Conservation (phyloP, 2,329 filamentous ascomycete species). For the Apiospora marii region DNA sequence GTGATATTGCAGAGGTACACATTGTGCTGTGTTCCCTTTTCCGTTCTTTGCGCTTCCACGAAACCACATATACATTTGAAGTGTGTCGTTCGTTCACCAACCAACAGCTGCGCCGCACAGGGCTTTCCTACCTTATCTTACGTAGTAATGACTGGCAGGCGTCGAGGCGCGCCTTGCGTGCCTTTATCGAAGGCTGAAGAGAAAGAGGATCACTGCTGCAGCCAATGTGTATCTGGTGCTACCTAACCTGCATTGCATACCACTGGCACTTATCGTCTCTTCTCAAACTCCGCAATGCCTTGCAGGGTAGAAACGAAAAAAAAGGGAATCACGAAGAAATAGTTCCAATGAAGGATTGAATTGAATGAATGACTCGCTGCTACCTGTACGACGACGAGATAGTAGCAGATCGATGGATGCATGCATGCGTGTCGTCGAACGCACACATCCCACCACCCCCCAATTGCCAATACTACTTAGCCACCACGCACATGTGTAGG, state of each 20-base stretch:
- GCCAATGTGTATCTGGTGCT: background rate
- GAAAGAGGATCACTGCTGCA: background rate
- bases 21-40: background rate
- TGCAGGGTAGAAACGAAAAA: background rate
- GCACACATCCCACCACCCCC: background rate
- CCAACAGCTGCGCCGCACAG: background rate
- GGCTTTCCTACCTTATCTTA: constrained; percentile 13
- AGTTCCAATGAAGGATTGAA: background rate
- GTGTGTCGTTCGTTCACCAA: background rate
- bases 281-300: background rate
- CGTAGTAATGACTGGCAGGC: constrained; percentile 6
- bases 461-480: background rate
- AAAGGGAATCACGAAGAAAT: background rate
- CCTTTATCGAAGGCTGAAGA: constrained; percentile 12
- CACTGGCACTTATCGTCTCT: background rate
- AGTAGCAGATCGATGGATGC: background rate
- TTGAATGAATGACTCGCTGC: background rate
- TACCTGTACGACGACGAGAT: background rate
- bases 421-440: background rate
- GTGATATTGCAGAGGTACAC: background rate
- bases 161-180: constrained; percentile 18
- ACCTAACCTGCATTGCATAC: constrained; percentile 8
- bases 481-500: background rate
- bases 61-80: background rate
- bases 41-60: background rate